Evolutionary conservation across 768 basidiomycete species (phyloP).

Genomic region (Suillus decipiens): DNA sequence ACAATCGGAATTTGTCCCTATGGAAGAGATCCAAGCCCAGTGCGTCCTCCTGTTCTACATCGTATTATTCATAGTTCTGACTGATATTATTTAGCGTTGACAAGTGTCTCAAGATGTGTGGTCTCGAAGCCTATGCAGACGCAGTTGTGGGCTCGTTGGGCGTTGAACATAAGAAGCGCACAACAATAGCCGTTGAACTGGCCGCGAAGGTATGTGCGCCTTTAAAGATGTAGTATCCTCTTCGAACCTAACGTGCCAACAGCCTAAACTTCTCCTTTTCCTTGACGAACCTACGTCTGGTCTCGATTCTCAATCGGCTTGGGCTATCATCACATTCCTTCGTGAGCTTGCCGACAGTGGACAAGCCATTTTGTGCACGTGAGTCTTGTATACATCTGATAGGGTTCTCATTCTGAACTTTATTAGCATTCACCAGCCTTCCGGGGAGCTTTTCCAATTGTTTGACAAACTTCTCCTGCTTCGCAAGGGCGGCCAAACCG

Average conservation of each 20-base stretch:
- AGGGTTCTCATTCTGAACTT: not conserved
- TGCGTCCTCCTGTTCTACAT: conserved; percentile 35
- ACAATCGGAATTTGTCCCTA: conserved; percentile 66
- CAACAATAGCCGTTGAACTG: conserved; percentile 86
- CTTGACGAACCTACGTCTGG: conserved; percentile 90
- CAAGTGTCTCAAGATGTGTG: conserved; percentile 60
- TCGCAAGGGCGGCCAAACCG: conserved; percentile 70
- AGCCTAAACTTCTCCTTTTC: conserved; percentile 82
- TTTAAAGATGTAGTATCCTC: not conserved
- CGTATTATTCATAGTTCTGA: not conserved
- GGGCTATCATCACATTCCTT: conserved; percentile 79
- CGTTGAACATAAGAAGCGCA: conserved; percentile 76
- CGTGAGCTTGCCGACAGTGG: conserved; percentile 76
- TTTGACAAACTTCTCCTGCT: conserved; percentile 82
- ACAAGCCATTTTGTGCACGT: conserved; percentile 91
- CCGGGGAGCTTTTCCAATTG: conserved; percentile 78
- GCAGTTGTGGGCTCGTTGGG: conserved; percentile 69
- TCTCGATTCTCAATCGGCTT: conserved; percentile 84
- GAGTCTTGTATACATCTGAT: conserved; percentile 25
- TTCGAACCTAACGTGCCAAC: not conserved
- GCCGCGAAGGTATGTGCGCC: conserved; percentile 59
- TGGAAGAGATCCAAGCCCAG: conserved; percentile 79
- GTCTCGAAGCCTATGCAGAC: conserved; percentile 63
- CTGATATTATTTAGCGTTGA: conserved; percentile 41
- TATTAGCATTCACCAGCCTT: conserved; percentile 59